Percentiles rank a stretch among this genome's conserved stretches.
Conservation (phyloP, 768 basidiomycete genomes). For the Leucocoprinus leucothites region DNA sequence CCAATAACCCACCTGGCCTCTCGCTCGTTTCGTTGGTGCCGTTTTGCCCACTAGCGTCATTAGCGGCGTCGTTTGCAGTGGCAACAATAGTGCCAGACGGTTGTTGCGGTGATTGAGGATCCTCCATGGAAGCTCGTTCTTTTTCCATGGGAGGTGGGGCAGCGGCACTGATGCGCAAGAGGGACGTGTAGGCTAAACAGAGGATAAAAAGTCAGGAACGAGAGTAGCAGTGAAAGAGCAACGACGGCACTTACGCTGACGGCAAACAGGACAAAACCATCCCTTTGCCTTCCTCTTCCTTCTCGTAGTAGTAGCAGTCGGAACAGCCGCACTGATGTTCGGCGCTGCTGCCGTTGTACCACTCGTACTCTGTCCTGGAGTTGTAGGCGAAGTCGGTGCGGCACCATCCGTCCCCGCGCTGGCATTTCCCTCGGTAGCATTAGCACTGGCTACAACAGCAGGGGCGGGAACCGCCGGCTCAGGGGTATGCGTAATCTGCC, state of each 20-base stretch:
- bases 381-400: conserved; percentile 20
- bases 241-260: conserved; percentile 69
- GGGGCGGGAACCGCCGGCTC: conserved; percentile 32
- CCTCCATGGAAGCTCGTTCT: conserved; percentile 13
- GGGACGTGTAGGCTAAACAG: conserved; percentile 76
- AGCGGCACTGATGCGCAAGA: conserved; percentile 75
- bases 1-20: conserved; percentile 21
- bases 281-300: conserved; percentile 94
- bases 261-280: conserved; percentile 96
- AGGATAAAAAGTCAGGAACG: background rate
- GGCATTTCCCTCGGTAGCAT: conserved; percentile 34
- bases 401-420: conserved; percentile 22
- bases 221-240: background rate
- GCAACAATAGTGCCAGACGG: too few relatives aligned
- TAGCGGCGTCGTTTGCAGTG: background rate
- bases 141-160: conserved; percentile 40
- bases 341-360: too few relatives aligned
- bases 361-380: too few relatives aligned
- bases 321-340: too few relatives aligned
- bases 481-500: conserved; percentile 66
- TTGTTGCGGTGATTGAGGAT: background rate
- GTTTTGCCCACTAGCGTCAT: conserved; percentile 3
- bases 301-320: conserved; percentile 42
- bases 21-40: conserved; percentile 12
- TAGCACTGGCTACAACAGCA: conserved; percentile 20